phyloP scores from a whole-genome alignment of 495 filamentous ascomycete genomes.

The Pseudoneurospora amorphoporcata region DNA sequence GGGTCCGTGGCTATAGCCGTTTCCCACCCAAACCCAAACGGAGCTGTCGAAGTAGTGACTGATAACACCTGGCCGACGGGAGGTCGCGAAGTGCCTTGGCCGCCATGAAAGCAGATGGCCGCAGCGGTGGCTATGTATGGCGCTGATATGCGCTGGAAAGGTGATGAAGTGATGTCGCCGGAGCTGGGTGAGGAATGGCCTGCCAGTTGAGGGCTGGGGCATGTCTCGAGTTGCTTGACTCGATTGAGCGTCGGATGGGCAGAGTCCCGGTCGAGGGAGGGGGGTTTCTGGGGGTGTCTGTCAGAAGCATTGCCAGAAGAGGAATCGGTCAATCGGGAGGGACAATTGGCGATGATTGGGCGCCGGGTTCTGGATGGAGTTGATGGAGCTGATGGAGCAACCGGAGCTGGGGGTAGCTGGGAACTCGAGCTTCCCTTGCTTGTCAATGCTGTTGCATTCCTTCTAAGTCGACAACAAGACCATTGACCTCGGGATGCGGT shows the following conservation, averaged over 20 bases:
- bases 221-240: constrained; percentile 14
- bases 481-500: background rate
- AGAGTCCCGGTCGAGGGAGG: constrained; percentile 4
- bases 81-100: background rate
- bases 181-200: background rate
- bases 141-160: background rate
- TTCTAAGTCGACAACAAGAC: background rate
- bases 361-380: constrained; percentile 2
- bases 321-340: background rate
- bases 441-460: background rate
- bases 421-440: constrained; percentile 11
- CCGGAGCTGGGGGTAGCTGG: constrained; percentile 11
- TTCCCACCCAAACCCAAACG: background rate
- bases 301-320: background rate
- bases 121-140: background rate
- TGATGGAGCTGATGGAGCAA: background rate
- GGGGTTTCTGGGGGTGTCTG: constrained; percentile 11
- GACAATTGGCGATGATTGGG: constrained; percentile 12
- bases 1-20: background rate
- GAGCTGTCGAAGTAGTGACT: background rate
- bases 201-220: background rate
- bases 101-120: background rate
- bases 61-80: background rate
- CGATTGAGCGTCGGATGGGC: constrained; percentile 14
- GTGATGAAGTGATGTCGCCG: background rate